These are phyloP conservation scores for Erodium maritimum DNA, from an alignment of 345 rosid species.

Conservation along the genomic window DNA sequence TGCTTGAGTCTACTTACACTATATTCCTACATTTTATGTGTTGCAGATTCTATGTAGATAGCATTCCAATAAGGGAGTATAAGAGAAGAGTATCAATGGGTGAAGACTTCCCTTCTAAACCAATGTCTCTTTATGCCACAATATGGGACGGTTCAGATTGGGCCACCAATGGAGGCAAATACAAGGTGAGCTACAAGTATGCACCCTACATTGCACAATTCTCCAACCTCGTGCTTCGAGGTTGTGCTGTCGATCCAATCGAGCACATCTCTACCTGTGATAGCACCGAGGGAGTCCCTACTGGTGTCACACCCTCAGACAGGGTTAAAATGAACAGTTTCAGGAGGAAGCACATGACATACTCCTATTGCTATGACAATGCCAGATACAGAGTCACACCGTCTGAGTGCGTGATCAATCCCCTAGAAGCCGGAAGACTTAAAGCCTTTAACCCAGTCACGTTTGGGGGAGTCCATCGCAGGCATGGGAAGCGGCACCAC, in stretches of 20 bases:
- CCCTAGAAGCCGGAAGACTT: slow-evolving; percentile 51
- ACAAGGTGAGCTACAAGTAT: slow-evolving; percentile 86
- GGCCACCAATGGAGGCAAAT: slow-evolving; percentile 97
- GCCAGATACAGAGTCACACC: slow-evolving; percentile 57
- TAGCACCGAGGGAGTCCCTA: slow-evolving; percentile 16
- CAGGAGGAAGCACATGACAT: slow-evolving; percentile 70
- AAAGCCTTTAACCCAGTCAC: slow-evolving; percentile 63
- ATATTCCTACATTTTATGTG: background rate
- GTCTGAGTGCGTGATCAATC: slow-evolving; percentile 49
- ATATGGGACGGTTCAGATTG: slow-evolving; percentile 95
- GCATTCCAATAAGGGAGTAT: slow-evolving; percentile 68
- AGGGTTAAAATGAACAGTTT: slow-evolving; percentile 54
- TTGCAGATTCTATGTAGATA: slow-evolving; percentile 72
- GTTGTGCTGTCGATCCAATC: slow-evolving; percentile 76
- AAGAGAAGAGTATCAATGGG: slow-evolving; percentile 64
- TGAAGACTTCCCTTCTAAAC: slow-evolving; percentile 82
- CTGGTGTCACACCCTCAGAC: slow-evolving; percentile 28
- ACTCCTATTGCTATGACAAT: slow-evolving; percentile 85
- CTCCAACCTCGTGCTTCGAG: slow-evolving; percentile 65
- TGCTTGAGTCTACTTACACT: too few species aligned
- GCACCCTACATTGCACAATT: slow-evolving; percentile 61
- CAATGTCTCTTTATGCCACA: slow-evolving; percentile 89
- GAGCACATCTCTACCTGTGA: slow-evolving; percentile 57
- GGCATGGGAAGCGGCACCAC: slow-evolving; percentile 34
- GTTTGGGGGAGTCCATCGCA: slow-evolving; percentile 48